A percentile compares a stretch with the other conserved stretches of the same genome.
These are phyloP conservation scores for Trichomonascus vanleenenianus DNA, from an alignment of 805 yeast genomes.

Conservation along the genomic window DNA sequence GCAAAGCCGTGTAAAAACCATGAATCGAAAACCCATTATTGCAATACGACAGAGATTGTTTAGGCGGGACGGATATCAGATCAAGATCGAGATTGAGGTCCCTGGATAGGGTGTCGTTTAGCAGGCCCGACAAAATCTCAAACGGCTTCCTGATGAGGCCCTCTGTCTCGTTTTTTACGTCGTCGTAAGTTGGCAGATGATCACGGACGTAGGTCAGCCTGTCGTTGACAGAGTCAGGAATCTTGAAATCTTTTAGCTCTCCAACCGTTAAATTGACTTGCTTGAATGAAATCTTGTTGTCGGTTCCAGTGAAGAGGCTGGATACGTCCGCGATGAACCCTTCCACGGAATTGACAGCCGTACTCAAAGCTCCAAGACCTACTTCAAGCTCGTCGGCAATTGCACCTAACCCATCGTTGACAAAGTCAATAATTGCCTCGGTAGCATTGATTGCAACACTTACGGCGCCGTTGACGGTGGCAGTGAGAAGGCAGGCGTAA, in stretches of 20 bases:
- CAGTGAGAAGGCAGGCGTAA: slow-evolving; percentile 70
- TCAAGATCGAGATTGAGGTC: background rate
- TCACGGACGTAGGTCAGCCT: slow-evolving; percentile 45
- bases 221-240: slow-evolving; percentile 56
- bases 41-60: background rate
- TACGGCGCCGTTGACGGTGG: slow-evolving; percentile 65
- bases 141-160: slow-evolving; percentile 54
- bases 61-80: background rate
- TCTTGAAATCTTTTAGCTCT: slow-evolving; percentile 47
- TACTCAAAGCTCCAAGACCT: slow-evolving; percentile 56
- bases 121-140: slow-evolving; percentile 31
- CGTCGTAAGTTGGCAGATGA: slow-evolving; percentile 57
- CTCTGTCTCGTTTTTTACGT: slow-evolving; percentile 53
- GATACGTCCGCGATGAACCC: slow-evolving; percentile 45
- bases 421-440: slow-evolving; percentile 48
- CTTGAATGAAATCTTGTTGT: slow-evolving; percentile 27
- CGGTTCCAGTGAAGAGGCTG: slow-evolving; percentile 45
- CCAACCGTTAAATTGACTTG: slow-evolving; percentile 53
- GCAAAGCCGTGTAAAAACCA: background rate
- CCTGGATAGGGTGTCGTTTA: background rate
- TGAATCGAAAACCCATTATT: background rate
- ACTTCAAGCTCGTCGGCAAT: slow-evolving; percentile 56
- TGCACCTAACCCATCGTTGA: slow-evolving; percentile 50
- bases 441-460: slow-evolving; percentile 69
- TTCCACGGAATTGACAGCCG: slow-evolving; percentile 48